Conservation (phyloP, 108 stramenopile genomes). For the Conticribra weissflogii region DNA sequence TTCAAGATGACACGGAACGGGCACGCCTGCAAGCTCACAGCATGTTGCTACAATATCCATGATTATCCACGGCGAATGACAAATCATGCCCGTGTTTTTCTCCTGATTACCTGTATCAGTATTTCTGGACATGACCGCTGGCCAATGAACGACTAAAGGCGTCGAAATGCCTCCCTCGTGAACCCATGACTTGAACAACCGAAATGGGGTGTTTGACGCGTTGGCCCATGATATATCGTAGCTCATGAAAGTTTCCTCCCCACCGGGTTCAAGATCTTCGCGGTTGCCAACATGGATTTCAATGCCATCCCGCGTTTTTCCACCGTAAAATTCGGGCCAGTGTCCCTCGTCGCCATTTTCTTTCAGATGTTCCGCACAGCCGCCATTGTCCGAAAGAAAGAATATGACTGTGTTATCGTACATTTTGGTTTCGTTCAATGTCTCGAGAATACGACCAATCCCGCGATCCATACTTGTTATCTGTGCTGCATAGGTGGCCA, state of each 20-base stretch:
- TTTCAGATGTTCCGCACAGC: slow-evolving; percentile 48
- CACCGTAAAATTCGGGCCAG: slow-evolving; percentile 49
- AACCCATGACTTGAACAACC: slow-evolving; percentile 51
- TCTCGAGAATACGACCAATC: slow-evolving; percentile 40
- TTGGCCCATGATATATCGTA: slow-evolving; percentile 56
- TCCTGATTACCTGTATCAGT: not conserved
- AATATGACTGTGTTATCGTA: slow-evolving; percentile 49
- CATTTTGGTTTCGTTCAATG: slow-evolving; percentile 17
- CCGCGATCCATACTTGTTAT: slow-evolving; percentile 50
- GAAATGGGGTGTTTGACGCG: slow-evolving; percentile 51
- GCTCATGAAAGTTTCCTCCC: slow-evolving; percentile 48
- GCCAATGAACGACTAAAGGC: slow-evolving; percentile 47
- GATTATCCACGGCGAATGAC: slow-evolving; percentile 46
- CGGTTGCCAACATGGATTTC: slow-evolving; percentile 41
- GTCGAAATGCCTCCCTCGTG: slow-evolving; percentile 53
- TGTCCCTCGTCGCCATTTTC: slow-evolving; percentile 51
- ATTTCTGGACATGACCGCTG: slow-evolving; percentile 1
- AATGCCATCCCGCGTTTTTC: slow-evolving; percentile 34
- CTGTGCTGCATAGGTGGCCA: slow-evolving; percentile 53
- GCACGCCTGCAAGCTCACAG: slow-evolving; percentile 35
- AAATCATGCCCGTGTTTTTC: slow-evolving; percentile 16
- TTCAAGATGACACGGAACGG: slow-evolving; percentile 30
- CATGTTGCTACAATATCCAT: slow-evolving; percentile 57
- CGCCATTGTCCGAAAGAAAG: slow-evolving; percentile 56
- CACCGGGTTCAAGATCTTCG: slow-evolving; percentile 27